Base-by-base conservation (phyloP, 345 rosid genomes). In the Jatropha curcas region DNA sequence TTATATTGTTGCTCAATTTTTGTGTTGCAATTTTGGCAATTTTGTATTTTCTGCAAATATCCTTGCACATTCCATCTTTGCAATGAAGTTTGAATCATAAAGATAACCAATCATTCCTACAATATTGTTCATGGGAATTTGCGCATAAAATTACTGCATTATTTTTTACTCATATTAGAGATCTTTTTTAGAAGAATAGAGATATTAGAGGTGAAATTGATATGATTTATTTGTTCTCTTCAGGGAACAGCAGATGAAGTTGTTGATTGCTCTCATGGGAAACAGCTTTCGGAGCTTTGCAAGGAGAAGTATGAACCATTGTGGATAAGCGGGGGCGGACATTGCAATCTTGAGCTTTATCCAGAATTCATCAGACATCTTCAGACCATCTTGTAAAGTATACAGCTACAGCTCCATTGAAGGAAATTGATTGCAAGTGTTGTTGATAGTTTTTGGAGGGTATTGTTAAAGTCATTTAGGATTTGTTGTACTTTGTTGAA, bases 181-280 rank as follows among this genome's bases (percentile, higher is more conserved):
- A 64, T n/a, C n/a, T n/a, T n/a, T n/a, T n/a, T n/a, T n/a, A n/a
- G n/a, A n/a, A n/a, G n/a, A n/a, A n/a, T n/a, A n/a, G n/a, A n/a
- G n/a, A n/a, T n/a, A n/a, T n/a, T n/a, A n/a, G n/a, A n/a, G n/a
- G n/a, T 71, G 5, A 41, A 68, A 67, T 52, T 43, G 19, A 10
- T 31, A 41, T 41, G 3, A 14, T n/a, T 41, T 14, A 11, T 33
- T 20, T n/a, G 4, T 25, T 28, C 65, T 60, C 14, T 66, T 35
- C 76, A 94, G 93, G 97, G 96, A 55, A 90, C 96, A 62, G 81
- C 89, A 13, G 97, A 94, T 84, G 97, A 90, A 73, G 93, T 94
- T 37, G 97, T 94, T 71, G 93, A 88, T 79, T 94, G 88, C 76
- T 91, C 90, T 31, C 98, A 91, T 24, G 97, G 98, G 65, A 91